Evolutionary conservation across 2,329 filamentous ascomycete species (phyloP).

Genomic region (Talaromyces sp.): DNA sequence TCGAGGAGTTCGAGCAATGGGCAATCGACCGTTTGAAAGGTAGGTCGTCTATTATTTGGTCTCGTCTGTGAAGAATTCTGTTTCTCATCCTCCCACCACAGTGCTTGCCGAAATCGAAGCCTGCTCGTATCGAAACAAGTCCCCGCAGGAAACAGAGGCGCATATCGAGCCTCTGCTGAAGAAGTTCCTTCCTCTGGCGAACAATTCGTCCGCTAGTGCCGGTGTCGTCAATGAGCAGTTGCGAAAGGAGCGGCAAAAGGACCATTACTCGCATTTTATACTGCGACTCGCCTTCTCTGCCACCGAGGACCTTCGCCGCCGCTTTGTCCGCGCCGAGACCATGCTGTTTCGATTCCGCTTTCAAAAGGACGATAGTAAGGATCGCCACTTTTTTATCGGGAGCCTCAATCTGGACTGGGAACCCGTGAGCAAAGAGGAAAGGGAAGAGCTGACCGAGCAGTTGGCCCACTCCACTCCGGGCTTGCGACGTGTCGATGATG

Average conservation of each 20-base stretch:
- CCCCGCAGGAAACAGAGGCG: constrained; percentile 70
- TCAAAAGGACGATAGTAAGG: constrained; percentile 66
- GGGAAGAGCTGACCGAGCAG: constrained; percentile 58
- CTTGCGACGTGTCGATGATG: constrained; percentile 59
- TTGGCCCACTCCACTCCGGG: constrained; percentile 55
- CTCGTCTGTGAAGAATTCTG: neutral
- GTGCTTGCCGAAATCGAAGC: constrained; percentile 62
- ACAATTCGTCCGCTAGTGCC: constrained; percentile 61
- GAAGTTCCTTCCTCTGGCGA: constrained; percentile 77
- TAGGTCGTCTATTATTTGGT: constrained; percentile 25
- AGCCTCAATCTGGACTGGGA: constrained; percentile 80
- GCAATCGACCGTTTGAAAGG: constrained; percentile 85
- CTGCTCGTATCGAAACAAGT: constrained; percentile 89
- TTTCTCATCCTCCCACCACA: constrained; percentile 15
- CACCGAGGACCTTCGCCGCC: constrained; percentile 81
- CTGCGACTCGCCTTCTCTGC: constrained; percentile 85
- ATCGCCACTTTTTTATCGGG: constrained; percentile 71
- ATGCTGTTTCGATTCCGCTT: constrained; percentile 84
- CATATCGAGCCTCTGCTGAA: constrained; percentile 84
- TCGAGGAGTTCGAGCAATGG: constrained; percentile 99
- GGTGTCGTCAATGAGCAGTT: constrained; percentile 49
- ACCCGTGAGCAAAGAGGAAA: constrained; percentile 73
- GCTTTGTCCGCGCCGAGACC: constrained; percentile 81
- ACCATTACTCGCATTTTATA: constrained; percentile 98
- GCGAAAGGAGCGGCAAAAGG: constrained; percentile 75